Conservation (phyloP, 106 monocot genomes). For the Dendrobium nobile region DNA sequence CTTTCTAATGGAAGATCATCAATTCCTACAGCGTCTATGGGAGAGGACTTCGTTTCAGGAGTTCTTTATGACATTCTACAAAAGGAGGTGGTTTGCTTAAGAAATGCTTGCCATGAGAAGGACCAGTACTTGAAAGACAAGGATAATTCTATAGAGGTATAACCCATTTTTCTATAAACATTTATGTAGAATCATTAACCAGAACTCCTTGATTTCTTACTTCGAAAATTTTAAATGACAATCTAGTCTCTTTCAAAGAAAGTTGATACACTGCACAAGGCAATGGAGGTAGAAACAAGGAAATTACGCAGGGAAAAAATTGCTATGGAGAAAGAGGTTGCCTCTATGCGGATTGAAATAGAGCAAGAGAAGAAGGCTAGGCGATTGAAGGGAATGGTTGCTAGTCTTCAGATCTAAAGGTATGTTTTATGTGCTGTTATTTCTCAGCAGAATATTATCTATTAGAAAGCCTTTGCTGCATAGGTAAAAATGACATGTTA, state of each 20-base stretch:
- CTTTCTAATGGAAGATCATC: conserved; percentile 3
- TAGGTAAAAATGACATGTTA: background rate
- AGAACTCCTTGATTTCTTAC: background rate
- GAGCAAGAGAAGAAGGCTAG: conserved; percentile 52
- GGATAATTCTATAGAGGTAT: conserved; percentile 71
- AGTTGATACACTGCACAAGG: conserved; percentile 58
- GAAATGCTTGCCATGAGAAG: conserved; percentile 64
- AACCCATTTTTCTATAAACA: background rate
- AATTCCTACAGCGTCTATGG: conserved; percentile 13
- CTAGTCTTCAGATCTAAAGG: conserved; percentile 24
- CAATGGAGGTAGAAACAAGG: conserved; percentile 77
- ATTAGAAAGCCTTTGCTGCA: background rate
- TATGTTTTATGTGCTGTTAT: background rate
- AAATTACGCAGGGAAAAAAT: conserved; percentile 67
- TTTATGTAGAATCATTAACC: background rate
- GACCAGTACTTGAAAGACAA: conserved; percentile 72
- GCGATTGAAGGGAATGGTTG: conserved; percentile 31
- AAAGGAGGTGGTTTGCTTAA: conserved; percentile 68
- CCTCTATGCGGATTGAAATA: conserved; percentile 38
- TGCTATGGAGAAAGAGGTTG: conserved; percentile 56
- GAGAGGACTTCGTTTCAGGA: conserved; percentile 63
- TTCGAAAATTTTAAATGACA: background rate
- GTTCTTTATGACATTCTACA: conserved; percentile 68
- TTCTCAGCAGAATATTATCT: background rate
- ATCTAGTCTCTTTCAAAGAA: conserved; percentile 63